These are phyloP conservation scores for Phlebopus sp. DNA, from an alignment of 1,284 basidiomycete species.

Conservation along the genomic window DNA sequence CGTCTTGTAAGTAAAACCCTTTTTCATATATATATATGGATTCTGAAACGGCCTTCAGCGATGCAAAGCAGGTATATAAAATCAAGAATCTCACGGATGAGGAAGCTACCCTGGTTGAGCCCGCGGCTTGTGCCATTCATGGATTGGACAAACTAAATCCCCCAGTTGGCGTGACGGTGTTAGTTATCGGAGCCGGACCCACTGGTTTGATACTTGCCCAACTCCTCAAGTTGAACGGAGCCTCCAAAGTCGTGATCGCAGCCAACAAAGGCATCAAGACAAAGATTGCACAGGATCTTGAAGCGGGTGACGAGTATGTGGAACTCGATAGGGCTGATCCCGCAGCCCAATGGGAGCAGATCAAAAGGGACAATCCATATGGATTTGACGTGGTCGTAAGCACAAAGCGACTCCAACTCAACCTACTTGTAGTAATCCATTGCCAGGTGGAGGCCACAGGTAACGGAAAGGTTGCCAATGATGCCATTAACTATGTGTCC, in stretches of 20 bases:
- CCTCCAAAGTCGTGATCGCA: constrained; percentile 67
- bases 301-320: constrained; percentile 77
- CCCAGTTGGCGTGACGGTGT: constrained; percentile 70
- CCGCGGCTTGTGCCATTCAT: constrained; percentile 83
- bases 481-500: constrained; percentile 77
- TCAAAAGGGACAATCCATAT: constrained; percentile 74
- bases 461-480: constrained; percentile 71
- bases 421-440: not conserved
- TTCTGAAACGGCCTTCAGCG: constrained; percentile 31
- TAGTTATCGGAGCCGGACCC: constrained; percentile 78
- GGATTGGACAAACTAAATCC: constrained; percentile 79
- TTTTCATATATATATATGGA: not conserved
- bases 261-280: constrained; percentile 85
- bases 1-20: constrained; percentile 55
- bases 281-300: constrained; percentile 68
- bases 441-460: constrained; percentile 69
- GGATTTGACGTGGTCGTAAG: constrained; percentile 79
- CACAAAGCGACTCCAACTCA: not conserved
- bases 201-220: constrained; percentile 82
- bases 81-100: constrained; percentile 79
- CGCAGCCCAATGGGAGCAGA: constrained; percentile 67
- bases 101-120: constrained; percentile 82
- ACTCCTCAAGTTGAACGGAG: constrained; percentile 79
- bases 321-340: constrained; percentile 74
- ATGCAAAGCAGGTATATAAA: constrained; percentile 72